Evolutionary conservation across 306 rosid species (phyloP).

Genomic region (Prunus mira): DNA sequence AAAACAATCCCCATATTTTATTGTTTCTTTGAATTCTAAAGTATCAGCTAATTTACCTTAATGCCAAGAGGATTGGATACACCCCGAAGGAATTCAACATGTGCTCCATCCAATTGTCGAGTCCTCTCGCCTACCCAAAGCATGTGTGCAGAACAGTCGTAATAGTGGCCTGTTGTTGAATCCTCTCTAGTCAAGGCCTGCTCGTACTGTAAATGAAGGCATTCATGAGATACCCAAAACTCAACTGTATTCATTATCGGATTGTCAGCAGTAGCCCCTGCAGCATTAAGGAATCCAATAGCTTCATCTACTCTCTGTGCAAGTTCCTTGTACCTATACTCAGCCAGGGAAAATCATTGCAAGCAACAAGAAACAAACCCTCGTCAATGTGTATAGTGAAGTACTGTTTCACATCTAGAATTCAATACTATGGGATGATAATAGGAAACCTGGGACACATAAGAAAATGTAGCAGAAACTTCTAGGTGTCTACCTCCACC

Average conservation of each 20-base stretch:
- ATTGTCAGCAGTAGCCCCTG: conserved; percentile 34
- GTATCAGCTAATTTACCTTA: conserved; percentile 21
- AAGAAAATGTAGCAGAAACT: not conserved
- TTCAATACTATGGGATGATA: not conserved
- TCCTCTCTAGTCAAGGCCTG: conserved; percentile 46
- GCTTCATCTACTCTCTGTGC: conserved; percentile 46
- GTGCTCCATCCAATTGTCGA: conserved; percentile 47
- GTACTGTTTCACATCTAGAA: not conserved
- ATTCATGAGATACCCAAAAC: conserved; percentile 47
- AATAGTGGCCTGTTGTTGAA: conserved; percentile 40
- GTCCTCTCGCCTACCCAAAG: conserved; percentile 56
- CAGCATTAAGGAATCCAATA: conserved; percentile 45
- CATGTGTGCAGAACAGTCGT: conserved; percentile 47
- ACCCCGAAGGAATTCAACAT: conserved; percentile 47
- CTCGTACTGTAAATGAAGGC: conserved; percentile 46
- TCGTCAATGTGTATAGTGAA: not conserved
- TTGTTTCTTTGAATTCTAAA: not conserved
- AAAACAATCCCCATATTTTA: not conserved
- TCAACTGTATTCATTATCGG: conserved; percentile 46
- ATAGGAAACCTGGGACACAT: not conserved
- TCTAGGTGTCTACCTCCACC: not conserved
- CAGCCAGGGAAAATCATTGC: not conserved
- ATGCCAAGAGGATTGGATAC: conserved; percentile 46
- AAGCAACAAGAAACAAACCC: not conserved
- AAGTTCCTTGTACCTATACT: conserved; percentile 35